phyloP scores from a whole-genome alignment of 2,329 filamentous ascomycete species.

The Talaromyces amestolkiae region DNA sequence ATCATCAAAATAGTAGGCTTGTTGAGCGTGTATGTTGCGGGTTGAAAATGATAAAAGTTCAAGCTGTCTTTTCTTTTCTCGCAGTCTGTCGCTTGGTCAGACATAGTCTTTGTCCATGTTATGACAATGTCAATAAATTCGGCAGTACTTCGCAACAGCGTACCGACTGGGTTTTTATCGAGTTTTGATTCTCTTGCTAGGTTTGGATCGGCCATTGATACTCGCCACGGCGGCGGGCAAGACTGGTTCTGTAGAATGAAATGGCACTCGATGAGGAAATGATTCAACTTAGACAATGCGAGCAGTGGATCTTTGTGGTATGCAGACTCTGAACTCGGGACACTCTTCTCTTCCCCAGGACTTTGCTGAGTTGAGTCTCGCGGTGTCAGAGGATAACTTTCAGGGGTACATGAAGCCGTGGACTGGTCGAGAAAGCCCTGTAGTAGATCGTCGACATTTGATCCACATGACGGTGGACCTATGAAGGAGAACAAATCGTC shows the following conservation, averaged over 20 bases:
- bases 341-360: neutral
- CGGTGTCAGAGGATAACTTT: neutral
- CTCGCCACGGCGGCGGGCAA: slow-evolving; percentile 2
- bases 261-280: neutral
- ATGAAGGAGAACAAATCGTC: neutral
- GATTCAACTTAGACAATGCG: neutral
- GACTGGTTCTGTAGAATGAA: neutral
- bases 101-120: neutral
- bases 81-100: neutral
- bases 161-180: neutral
- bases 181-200: neutral
- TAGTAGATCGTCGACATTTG: neutral
- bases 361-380: neutral
- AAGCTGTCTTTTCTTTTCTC: neutral
- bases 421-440: neutral
- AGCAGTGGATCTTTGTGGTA: neutral
- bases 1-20: slow-evolving; percentile 8
- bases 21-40: neutral
- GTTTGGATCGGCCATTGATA: neutral
- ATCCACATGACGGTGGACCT: neutral
- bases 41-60: neutral
- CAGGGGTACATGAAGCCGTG: neutral
- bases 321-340: neutral
- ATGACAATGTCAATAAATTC: slow-evolving; percentile 1
- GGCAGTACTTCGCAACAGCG: neutral